A percentile compares a stretch with the other conserved stretches of the same genome.
phyloP scores from a whole-genome alignment of 2,329 filamentous ascomycete genomes.

The Podosphaera aphanis region DNA sequence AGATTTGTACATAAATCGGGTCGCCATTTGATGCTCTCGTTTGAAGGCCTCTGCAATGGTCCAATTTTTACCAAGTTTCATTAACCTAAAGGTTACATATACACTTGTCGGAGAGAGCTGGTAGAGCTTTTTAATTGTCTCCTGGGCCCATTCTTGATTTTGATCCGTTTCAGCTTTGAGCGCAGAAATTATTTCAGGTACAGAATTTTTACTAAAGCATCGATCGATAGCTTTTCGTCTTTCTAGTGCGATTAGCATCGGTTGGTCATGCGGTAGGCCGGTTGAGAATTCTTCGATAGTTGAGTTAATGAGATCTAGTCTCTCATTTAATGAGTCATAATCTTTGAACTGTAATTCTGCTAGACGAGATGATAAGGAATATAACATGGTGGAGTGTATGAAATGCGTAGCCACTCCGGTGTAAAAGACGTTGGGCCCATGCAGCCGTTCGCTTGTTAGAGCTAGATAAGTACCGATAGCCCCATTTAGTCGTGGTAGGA shows the following conservation, averaged over 20 bases:
- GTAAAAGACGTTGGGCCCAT: constrained; percentile 70
- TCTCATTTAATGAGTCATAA: constrained; percentile 35
- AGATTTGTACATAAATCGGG: constrained; percentile 68
- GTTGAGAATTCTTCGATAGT: constrained; percentile 86
- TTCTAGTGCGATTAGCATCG: constrained; percentile 41
- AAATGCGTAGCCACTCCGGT: constrained; percentile 89
- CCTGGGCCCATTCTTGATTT: constrained; percentile 50
- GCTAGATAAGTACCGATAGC: constrained; percentile 77
- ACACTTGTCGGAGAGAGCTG: constrained; percentile 69
- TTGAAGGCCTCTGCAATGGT: constrained; percentile 65
- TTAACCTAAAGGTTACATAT: constrained; percentile 62
- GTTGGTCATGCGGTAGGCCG: constrained; percentile 54
- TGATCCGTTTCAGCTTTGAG: constrained; percentile 16
- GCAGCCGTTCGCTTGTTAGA: constrained; percentile 64
- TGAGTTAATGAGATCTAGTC: constrained; percentile 51
- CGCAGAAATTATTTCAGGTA: constrained; percentile 47
- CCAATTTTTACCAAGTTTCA: constrained; percentile 57
- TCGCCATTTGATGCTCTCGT: constrained; percentile 64
- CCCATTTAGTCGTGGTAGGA: constrained; percentile 75
- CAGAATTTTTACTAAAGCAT: constrained; percentile 44
- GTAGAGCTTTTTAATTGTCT: constrained; percentile 52
- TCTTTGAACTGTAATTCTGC: constrained; percentile 79
- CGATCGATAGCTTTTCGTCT: constrained; percentile 66
- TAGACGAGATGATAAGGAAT: constrained; percentile 59
- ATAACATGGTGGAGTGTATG: constrained; percentile 69